Evolutionary conservation across 352 stramenopile species (phyloP).

Genomic region (Phytophthora niederhauseri): DNA sequence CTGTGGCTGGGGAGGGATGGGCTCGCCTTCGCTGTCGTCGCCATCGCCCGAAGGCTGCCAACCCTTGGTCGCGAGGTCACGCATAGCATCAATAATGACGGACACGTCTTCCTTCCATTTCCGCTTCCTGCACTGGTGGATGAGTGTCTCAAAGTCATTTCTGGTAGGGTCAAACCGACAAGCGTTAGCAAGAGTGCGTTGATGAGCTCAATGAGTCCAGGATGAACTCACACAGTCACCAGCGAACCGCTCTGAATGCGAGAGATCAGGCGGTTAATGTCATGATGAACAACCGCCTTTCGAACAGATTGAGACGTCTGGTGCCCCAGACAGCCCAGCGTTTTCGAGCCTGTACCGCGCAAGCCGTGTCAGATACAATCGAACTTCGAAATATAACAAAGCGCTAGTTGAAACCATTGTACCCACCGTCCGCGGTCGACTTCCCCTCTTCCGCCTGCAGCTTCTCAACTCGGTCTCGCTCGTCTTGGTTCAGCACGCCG

Average conservation of each 20-base stretch:
- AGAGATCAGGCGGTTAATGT: constrained; percentile 65
- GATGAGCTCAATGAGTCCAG: not conserved
- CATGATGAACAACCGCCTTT: constrained; percentile 71
- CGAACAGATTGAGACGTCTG: constrained; percentile 71
- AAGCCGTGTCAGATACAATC: not conserved
- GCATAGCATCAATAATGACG: constrained; percentile 67
- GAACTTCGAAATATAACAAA: no score
- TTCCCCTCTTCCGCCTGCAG: constrained; percentile 23
- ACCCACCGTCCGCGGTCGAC: constrained; percentile 23
- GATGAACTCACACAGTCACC: constrained; percentile 57
- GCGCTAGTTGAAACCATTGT: not conserved
- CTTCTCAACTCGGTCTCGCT: constrained; percentile 31
- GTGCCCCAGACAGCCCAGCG: constrained; percentile 60
- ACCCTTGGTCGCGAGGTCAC: constrained; percentile 46
- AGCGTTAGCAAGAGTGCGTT: constrained; percentile 6
- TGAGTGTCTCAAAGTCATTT: constrained; percentile 83
- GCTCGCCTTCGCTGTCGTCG: not conserved
- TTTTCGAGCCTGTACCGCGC: constrained; percentile 35
- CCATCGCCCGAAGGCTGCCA: constrained; percentile 33
- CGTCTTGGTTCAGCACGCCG: constrained; percentile 41
- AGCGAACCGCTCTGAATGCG: constrained; percentile 49
- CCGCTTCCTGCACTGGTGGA: constrained; percentile 82
- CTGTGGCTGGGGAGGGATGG: constrained; percentile 57
- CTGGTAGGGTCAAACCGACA: constrained; percentile 31
- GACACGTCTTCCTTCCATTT: constrained; percentile 82